phyloP scores from a whole-genome alignment of 2,329 filamentous ascomycete genomes.

The Cordyceps militaris region DNA sequence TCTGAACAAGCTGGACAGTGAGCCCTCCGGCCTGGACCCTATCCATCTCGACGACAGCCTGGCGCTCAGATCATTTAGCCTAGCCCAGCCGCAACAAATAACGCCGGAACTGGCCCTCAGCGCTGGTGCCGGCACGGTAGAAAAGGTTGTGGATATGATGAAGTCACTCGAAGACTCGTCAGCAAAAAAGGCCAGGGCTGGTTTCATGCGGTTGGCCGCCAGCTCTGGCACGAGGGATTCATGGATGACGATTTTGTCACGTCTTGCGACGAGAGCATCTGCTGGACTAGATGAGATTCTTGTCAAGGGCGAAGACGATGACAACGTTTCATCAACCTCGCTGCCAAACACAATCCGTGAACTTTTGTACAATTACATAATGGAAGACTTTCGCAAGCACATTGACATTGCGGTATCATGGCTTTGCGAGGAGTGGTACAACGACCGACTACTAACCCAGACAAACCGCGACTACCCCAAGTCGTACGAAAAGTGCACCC shows the following conservation, averaged over 20 bases:
- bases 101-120: slow-evolving; percentile 64
- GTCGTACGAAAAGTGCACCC: slow-evolving; percentile 73
- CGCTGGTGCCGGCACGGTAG: slow-evolving; percentile 66
- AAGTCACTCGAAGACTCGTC: slow-evolving; percentile 62
- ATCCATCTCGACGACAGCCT: slow-evolving; percentile 36
- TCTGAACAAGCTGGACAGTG: slow-evolving; percentile 66
- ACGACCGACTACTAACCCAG: slow-evolving; percentile 54
- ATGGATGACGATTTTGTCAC: slow-evolving; percentile 82
- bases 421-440: slow-evolving; percentile 98
- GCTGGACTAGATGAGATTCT: slow-evolving; percentile 57
- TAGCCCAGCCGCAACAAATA: slow-evolving; percentile 70
- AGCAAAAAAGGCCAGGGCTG: slow-evolving; percentile 56
- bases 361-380: slow-evolving; percentile 72
- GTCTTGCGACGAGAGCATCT: slow-evolving; percentile 73
- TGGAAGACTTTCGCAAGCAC: slow-evolving; percentile 84
- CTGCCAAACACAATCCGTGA: slow-evolving; percentile 70
- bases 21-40: slow-evolving; percentile 43
- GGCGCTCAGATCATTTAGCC: slow-evolving; percentile 68
- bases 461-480: slow-evolving; percentile 41
- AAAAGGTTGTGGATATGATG: slow-evolving; percentile 73
- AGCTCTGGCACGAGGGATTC: slow-evolving; percentile 80
- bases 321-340: slow-evolving; percentile 27
- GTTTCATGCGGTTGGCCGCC: slow-evolving; percentile 77
- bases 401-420: slow-evolving; percentile 88
- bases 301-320: slow-evolving; percentile 50